Conservation (phyloP, 2,329 filamentous ascomycete species). For the Penicillium sp. region DNA sequence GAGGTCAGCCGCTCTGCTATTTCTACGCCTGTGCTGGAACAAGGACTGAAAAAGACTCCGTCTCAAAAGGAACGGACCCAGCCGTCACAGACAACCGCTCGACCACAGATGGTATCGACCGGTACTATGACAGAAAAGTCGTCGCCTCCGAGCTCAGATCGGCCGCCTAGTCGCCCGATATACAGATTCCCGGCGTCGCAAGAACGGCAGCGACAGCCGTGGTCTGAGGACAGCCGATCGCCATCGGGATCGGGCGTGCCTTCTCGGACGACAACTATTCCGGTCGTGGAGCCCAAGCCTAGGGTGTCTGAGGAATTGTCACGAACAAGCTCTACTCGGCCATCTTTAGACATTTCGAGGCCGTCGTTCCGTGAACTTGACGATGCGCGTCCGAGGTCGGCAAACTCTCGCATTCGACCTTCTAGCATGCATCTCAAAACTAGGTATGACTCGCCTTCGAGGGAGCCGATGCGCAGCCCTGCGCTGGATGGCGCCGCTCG, state of each 20-base stretch:
- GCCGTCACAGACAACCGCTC: conserved; percentile 32
- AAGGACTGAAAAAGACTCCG: conserved; percentile 21
- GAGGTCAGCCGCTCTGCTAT: conserved; percentile 25
- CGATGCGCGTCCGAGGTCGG: conserved; percentile 59
- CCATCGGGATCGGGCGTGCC: conserved; percentile 23
- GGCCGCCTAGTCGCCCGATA: conserved; percentile 40
- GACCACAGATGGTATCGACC: conserved; percentile 60
- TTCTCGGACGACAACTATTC: conserved; percentile 31
- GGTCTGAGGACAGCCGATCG: conserved; percentile 28
- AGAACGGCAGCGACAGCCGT: conserved; percentile 48
- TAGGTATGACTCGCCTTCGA: conserved; percentile 70
- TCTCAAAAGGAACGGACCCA: conserved; percentile 25
- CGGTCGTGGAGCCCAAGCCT: conserved; percentile 47
- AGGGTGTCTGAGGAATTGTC: conserved; percentile 47
- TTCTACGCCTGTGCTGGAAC: conserved; percentile 19
- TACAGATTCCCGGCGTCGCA: conserved; percentile 52
- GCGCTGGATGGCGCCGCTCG: conserved; percentile 34
- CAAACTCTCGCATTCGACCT: conserved; percentile 67
- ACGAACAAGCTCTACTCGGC: conserved; percentile 55
- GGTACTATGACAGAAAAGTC: conserved; percentile 70
- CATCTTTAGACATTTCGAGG: conserved; percentile 68
- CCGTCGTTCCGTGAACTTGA: conserved; percentile 60
- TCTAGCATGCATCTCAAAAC: conserved; percentile 79
- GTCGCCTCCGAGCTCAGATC: conserved; percentile 40
- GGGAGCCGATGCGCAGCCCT: conserved; percentile 58